A percentile compares a stretch with the other conserved stretches of the same genome.
Conservation (phyloP, 1,284 basidiomycete species). For the Caloboletus inedulis region DNA sequence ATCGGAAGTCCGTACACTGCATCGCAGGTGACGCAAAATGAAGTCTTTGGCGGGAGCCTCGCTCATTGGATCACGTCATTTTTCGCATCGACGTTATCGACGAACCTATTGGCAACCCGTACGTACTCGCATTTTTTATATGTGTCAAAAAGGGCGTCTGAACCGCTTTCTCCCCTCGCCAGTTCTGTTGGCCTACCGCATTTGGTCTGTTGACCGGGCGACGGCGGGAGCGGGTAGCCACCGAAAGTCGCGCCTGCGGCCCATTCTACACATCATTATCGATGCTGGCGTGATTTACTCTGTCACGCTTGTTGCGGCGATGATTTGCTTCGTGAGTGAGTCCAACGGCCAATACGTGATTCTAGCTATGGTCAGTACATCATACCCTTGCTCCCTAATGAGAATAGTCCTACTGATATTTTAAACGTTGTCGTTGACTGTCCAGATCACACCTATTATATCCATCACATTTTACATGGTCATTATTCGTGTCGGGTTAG, state of each 20-base stretch:
- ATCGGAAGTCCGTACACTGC: slow-evolving; percentile 1
- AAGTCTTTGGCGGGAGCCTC: too few relatives aligned
- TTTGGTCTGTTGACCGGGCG: neutral
- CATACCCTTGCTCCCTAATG: neutral
- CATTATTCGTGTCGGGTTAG: slow-evolving; percentile 1
- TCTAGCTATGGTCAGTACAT: neutral
- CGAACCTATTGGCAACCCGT: slow-evolving; percentile 15
- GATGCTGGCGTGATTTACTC: slow-evolving; percentile 16
- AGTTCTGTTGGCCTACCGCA: slow-evolving; percentile 8
- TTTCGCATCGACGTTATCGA: slow-evolving; percentile 8
- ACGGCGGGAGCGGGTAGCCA: too few relatives aligned
- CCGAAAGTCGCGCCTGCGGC: neutral
- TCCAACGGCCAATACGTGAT: slow-evolving; percentile 4
- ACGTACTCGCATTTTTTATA: neutral
- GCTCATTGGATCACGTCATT: slow-evolving; percentile 16
- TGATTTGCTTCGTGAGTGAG: neutral
- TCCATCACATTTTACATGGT: slow-evolving; percentile 6
- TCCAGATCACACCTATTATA: neutral
- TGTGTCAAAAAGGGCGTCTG: neutral
- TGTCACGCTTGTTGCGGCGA: neutral
- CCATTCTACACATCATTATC: slow-evolving; percentile 7
- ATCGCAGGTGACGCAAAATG: too few relatives aligned
- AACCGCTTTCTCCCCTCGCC: neutral
- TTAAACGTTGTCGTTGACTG: neutral
- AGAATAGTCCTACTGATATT: neutral